phyloP scores from a whole-genome alignment of 345 rosid species.

The Clarkia xantiana region DNA sequence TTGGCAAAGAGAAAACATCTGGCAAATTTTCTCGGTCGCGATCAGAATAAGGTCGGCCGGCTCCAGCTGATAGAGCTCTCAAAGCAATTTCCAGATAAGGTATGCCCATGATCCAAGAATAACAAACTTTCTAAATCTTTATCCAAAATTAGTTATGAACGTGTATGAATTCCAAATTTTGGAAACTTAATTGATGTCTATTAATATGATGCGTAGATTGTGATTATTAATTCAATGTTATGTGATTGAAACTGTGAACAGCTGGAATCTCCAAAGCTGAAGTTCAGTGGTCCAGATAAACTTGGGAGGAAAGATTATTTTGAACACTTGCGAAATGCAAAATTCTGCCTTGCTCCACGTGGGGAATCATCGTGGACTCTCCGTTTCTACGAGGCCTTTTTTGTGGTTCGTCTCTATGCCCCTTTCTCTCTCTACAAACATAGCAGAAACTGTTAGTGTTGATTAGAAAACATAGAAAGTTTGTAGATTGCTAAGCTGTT shows the following conservation, averaged over 20 bases:
- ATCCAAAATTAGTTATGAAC: too few relatives aligned
- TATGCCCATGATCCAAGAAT: slow-evolving; percentile 7
- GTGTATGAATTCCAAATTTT: too few relatives aligned
- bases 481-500: too few relatives aligned
- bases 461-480: too few relatives aligned
- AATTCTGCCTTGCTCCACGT: slow-evolving; percentile 94
- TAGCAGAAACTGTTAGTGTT: too few relatives aligned
- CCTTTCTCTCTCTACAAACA: too few relatives aligned
- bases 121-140: too few relatives aligned
- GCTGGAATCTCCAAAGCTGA: slow-evolving; percentile 92
- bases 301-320: slow-evolving; percentile 71
- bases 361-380: slow-evolving; percentile 99
- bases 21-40: slow-evolving; percentile 89
- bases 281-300: slow-evolving; percentile 79
- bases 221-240: too few relatives aligned
- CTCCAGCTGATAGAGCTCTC: slow-evolving; percentile 73
- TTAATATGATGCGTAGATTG: too few relatives aligned
- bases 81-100: slow-evolving; percentile 75
- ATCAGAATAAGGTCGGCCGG: slow-evolving; percentile 77
- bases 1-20: slow-evolving; percentile 57
- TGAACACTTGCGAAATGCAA: slow-evolving; percentile 77
- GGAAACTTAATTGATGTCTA: too few relatives aligned
- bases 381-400: slow-evolving; percentile 84
- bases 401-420: slow-evolving; percentile 54
- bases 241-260: slow-evolving; percentile 28